Evolutionary conservation across 2,329 filamentous ascomycete genomes (phyloP), one percentile per base, ranked within the genome.

Genomic region (Orbilia ellipsospora): DNA sequence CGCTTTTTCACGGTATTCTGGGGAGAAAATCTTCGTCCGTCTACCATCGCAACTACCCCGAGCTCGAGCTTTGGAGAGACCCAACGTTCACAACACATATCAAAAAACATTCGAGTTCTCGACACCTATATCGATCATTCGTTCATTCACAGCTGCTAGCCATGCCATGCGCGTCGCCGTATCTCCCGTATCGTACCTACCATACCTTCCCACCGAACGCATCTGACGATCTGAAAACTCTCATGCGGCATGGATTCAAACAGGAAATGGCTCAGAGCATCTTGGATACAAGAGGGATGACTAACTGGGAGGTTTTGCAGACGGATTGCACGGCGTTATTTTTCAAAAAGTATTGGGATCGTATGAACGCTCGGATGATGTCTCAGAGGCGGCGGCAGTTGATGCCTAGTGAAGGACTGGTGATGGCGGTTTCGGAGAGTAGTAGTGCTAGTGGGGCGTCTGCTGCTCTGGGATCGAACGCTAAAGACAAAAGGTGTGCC

Each of bases 311-410:
- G 42, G 45, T 73, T 18, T 28, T 73, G 52, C 69, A 73, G 28
- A 50, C 62, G 26, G 69, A 73, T n/a, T 73, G 69, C 23, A 73
- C 69, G 3, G 69, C 69, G 4, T 18, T 73, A 15, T 55, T 73
- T 13, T 73, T 65, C 20, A 73, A 73, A 50, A 73, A 67, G 42
- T 66, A 67, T 16, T 73, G 69, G 69, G 69, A 73, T 44, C 59
- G 69, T 28, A 73, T 73, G 62, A 66, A 73, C 42, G 36, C 55
- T n/a, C 60, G 55, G 16, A 57, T 73, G 15, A 62, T 62, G 18
- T 62, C 50, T 20, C 40, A 50, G 40, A 67, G 44, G 56, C 55
- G 61, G 16, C 55, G 26, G 40, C 51, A 50, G 16, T 18, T 55
- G 31, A 54, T 28, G n/a, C 26, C 16, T 0, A 45, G 12, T 20